Percentiles rank a stretch among this genome's conserved stretches.
These are phyloP conservation scores for Leishmania major DNA, from an alignment of 208 protist species.

Conservation along the genomic window DNA sequence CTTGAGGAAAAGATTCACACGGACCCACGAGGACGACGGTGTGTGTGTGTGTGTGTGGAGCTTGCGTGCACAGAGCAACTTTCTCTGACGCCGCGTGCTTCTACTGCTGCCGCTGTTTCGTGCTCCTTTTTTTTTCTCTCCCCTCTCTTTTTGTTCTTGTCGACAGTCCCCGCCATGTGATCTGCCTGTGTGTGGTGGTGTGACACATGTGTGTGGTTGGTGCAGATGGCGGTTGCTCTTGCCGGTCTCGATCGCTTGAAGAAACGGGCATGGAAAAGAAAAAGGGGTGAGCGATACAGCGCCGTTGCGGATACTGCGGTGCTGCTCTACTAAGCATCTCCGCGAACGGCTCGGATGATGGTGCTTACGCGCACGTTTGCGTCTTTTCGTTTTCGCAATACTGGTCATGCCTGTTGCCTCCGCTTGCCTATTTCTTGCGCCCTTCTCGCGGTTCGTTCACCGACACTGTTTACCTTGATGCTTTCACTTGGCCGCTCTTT, in stretches of 20 bases:
- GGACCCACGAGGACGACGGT: not conserved
- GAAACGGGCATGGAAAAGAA: not conserved
- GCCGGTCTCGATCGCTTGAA: not conserved
- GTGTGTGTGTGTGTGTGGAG: not conserved
- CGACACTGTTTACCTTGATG: not conserved
- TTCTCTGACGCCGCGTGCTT: not conserved
- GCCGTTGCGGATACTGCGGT: not conserved
- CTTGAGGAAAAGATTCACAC: not conserved
- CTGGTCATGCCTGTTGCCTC: not conserved
- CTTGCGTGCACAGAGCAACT: not conserved
- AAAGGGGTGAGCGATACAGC: not conserved
- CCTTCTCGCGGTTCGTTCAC: not conserved
- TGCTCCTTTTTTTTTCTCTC: not conserved
- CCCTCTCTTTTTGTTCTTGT: not conserved
- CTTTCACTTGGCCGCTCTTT: not conserved
- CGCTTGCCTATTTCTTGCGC: not conserved
- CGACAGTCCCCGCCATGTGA: not conserved
- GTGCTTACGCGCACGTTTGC: not conserved
- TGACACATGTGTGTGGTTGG: not conserved
- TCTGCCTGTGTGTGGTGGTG: not conserved
- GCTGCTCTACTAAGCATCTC: not conserved
- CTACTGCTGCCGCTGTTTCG: not conserved
- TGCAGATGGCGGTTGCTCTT: not conserved
- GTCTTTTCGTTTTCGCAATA: not conserved
- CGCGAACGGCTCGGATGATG: not conserved